Evolutionary conservation across 331 rosid species (phyloP).

Genomic region (Rhamnella rubrinervis): DNA sequence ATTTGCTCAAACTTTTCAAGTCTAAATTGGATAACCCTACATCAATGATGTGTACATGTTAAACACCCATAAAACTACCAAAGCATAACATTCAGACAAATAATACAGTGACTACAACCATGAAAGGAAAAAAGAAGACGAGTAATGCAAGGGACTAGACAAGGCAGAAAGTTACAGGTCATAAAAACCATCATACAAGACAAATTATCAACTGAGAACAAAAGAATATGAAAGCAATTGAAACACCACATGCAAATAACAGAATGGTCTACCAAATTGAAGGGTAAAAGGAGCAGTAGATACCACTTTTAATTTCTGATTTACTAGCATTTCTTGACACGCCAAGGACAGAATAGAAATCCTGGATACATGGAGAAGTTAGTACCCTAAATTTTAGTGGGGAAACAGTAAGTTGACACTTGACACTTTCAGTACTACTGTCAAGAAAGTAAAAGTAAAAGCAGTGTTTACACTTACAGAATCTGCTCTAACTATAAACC

Average conservation of each 20-base stretch:
- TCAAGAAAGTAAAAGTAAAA: constrained; percentile 17
- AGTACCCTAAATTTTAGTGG: constrained; percentile 16
- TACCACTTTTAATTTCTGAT: constrained; percentile 97
- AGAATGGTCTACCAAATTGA: neutral
- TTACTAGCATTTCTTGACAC: constrained; percentile 83
- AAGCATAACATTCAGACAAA: too few relatives aligned
- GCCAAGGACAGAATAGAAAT: constrained; percentile 88
- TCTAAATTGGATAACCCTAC: too few relatives aligned
- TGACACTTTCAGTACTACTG: neutral
- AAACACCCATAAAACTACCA: too few relatives aligned
- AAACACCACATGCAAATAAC: neutral
- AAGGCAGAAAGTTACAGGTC: too few relatives aligned
- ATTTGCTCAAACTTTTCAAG: too few relatives aligned
- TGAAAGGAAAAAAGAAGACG: too few relatives aligned
- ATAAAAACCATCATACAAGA: too few relatives aligned
- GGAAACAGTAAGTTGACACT: constrained; percentile 4
- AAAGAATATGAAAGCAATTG: neutral
- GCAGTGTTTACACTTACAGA: constrained; percentile 51
- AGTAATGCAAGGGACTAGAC: too few relatives aligned
- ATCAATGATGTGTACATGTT: too few relatives aligned
- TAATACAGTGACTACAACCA: too few relatives aligned
- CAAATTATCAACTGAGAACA: neutral
- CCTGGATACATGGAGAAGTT: constrained; percentile 53
- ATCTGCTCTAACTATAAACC: constrained; percentile 79
- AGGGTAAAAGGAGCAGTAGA: constrained; percentile 13